These are phyloP conservation scores for Penicillium fimorum DNA, from an alignment of 495 filamentous ascomycete species.

Conservation along the genomic window DNA sequence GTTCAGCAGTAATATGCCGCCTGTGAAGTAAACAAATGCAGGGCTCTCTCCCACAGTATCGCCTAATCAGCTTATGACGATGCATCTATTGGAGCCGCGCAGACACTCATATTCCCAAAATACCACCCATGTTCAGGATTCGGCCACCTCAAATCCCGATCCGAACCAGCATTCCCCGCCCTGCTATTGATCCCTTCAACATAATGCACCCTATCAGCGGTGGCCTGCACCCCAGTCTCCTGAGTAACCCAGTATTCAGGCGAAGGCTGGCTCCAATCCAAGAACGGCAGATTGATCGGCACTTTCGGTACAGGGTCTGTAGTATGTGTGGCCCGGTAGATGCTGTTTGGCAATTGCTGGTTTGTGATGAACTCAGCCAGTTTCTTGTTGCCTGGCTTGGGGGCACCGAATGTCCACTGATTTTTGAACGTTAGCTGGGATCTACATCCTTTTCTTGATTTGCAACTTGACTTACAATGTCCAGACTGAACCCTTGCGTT, in stretches of 20 bases:
- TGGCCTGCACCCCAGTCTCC: not conserved
- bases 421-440: not conserved
- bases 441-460: not conserved
- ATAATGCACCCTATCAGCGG: not conserved
- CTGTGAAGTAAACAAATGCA: not conserved
- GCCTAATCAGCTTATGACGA: not conserved
- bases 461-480: conserved; percentile 22
- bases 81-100: not conserved
- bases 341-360: conserved; percentile 30
- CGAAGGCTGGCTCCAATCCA: conserved; percentile 55
- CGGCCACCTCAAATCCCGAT: conserved; percentile 17
- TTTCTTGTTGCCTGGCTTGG: conserved; percentile 56
- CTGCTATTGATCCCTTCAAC: conserved; percentile 4
- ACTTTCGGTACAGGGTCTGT: conserved; percentile 62
- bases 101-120: conserved; percentile 30
- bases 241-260: conserved; percentile 61
- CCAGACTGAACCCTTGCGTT: conserved; percentile 34
- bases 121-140: conserved; percentile 44
- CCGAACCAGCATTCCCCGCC: conserved; percentile 28
- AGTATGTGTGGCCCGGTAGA: conserved; percentile 64
- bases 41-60: not conserved
- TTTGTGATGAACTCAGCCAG: conserved; percentile 52
- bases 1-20: not conserved
- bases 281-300: conserved; percentile 45
- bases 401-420: conserved; percentile 63